Evolutionary conservation across 371 early-diverging fungal species (phyloP), one percentile per base, ranked within the genome.

Genomic region (Parasitella parasitica): DNA sequence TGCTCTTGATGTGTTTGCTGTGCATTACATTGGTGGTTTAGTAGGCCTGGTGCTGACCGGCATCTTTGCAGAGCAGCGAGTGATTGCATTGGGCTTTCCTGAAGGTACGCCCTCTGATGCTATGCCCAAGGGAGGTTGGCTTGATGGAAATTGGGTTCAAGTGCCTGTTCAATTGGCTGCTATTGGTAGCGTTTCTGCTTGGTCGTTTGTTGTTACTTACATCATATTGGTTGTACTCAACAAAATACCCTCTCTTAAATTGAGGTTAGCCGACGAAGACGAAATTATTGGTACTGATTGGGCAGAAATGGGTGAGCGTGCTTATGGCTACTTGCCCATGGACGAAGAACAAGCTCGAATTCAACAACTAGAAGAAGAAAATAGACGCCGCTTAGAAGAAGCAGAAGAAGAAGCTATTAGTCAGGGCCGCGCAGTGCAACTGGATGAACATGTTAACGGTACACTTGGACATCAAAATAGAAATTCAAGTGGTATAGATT

Each of bases 1-100:
- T 70, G 85, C 84, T 38, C 75, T 91, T 51, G 91, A 90, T 62
- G 88, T 86, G 6, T 86, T 89, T 75, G 87, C 82, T 53, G 85
- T 88, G 6, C 87, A 89, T 71, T 90, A 89, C 51, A 72, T 91
- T 46, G 91, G 91, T 52, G 91, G 94, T 41, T 57, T 89, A 43
- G 75, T 89, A 5, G 93, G 92, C 22, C 74, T 81, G 30, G 57
- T 91, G 6, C 69, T 89, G 51, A 91, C 91, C 0, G 91, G 90
- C 57, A 54, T 92, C 22, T 92, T 92, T 77, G 91, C 92, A 16
- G 71, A 80, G 61, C 73, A 76, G 48, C 70, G 71, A 62, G 70
- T 92, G 37, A 83, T 85, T 43, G 78, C 70, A 22, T 73, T 92
- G 8, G 83, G 82, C 16, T 75, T 82, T 70, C 77, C 90, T 41